Evolutionary conservation across 2,329 filamentous ascomycete species (phyloP).

Genomic region (Ustilaginoidea virens): DNA sequence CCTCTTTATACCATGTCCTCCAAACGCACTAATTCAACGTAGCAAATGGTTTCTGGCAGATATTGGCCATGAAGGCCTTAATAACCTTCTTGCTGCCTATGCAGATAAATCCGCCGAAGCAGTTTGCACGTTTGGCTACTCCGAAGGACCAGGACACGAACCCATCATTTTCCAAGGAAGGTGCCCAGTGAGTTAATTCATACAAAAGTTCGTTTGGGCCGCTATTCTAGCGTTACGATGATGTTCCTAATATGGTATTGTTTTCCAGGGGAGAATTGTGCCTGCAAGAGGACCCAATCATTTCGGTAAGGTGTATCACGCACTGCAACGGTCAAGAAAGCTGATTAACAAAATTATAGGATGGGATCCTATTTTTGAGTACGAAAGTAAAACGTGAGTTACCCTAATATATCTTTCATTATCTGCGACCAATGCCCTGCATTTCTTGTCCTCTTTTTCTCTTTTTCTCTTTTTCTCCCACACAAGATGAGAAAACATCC

Average conservation of each 20-base stretch:
- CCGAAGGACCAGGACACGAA: conserved; percentile 66
- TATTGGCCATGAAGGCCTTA: conserved; percentile 71
- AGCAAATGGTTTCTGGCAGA: conserved; percentile 90
- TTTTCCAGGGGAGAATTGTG: conserved; percentile 58
- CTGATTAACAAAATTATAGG: conserved; percentile 39
- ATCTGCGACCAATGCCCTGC: no score
- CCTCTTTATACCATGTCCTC: conserved; percentile 9
- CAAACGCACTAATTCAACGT: conserved; percentile 3
- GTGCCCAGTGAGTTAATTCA: conserved; percentile 48
- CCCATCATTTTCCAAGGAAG: conserved; percentile 83
- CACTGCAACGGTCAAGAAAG: conserved; percentile 1
- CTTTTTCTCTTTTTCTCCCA: not conserved
- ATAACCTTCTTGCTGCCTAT: conserved; percentile 80
- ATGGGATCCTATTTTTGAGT: conserved; percentile 95
- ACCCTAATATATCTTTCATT: no score
- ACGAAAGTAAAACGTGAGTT: conserved; percentile 64
- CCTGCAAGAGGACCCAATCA: conserved; percentile 60
- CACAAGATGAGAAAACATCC: not conserved
- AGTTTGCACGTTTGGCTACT: conserved; percentile 93
- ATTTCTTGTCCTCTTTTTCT: no score
- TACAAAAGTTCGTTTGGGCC: not conserved
- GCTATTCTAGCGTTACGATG: not conserved
- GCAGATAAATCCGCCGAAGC: conserved; percentile 84
- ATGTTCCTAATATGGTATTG: not conserved
- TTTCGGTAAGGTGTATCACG: conserved; percentile 52